A percentile compares a stretch with the other conserved stretches of the same genome.
phyloP scores from a whole-genome alignment of 306 rosid species.

The Mimosa pudica region DNA sequence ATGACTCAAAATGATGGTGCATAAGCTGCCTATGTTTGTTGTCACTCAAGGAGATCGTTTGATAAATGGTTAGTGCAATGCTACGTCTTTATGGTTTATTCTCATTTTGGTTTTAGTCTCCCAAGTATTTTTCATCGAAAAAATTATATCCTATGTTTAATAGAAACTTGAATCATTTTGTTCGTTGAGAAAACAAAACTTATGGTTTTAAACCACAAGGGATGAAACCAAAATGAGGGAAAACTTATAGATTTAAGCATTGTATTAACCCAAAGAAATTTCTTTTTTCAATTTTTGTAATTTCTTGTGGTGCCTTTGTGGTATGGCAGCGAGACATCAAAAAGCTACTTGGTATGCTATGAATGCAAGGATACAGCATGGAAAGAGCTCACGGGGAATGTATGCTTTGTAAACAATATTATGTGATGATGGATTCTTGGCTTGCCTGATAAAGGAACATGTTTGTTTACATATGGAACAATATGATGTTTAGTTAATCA shows the following conservation, averaged over 20 bases:
- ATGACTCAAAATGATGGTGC: conserved; percentile 1
- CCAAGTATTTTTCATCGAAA: too few relatives aligned
- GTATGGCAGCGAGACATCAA: conserved; percentile 61
- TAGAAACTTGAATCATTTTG: too few relatives aligned
- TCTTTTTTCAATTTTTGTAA: neutral
- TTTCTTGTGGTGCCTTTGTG: conserved; percentile 18
- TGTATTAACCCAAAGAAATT: neutral
- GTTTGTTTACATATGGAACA: neutral
- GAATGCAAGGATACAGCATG: conserved; percentile 31
- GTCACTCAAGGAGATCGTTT: neutral
- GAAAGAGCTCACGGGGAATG: conserved; percentile 18
- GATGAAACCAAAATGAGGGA: too few relatives aligned
- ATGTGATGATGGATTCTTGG: neutral
- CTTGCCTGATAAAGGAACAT: conserved; percentile 1
- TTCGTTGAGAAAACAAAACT: too few relatives aligned
- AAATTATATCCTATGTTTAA: too few relatives aligned
- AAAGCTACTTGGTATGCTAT: conserved; percentile 53
- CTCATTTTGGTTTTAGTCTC: too few relatives aligned
- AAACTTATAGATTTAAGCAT: too few relatives aligned
- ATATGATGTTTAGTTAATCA: neutral
- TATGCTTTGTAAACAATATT: neutral
- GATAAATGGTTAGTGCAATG: too few relatives aligned
- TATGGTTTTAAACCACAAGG: too few relatives aligned
- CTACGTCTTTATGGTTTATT: too few relatives aligned
- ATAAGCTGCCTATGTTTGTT: conserved; percentile 13